Percentiles rank a stretch among this genome's conserved stretches.
Conservation (phyloP, 2,329 filamentous ascomycete species). For the Sordariomycetes sp. region DNA sequence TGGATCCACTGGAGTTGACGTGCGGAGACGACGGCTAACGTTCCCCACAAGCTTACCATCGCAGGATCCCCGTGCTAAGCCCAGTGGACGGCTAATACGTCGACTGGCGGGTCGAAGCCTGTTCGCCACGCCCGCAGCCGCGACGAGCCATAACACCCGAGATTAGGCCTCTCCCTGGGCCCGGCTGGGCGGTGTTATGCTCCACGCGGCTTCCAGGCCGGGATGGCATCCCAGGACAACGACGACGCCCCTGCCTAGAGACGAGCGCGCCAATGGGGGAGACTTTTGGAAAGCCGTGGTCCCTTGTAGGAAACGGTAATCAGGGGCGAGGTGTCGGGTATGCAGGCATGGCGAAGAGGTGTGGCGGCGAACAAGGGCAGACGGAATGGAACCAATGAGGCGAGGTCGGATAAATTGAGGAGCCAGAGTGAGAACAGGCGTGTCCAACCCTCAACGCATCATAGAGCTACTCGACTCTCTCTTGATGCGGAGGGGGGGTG, state of each 20-base stretch:
- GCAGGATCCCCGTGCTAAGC: background rate
- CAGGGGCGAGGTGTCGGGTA: background rate
- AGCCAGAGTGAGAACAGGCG: background rate
- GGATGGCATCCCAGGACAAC: background rate
- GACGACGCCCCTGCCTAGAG: background rate
- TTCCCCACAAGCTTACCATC: background rate
- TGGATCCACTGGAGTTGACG: background rate
- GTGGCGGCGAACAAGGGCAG: background rate
- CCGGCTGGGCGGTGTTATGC: background rate
- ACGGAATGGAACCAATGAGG: background rate
- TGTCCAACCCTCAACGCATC: background rate
- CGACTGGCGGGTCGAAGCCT: background rate
- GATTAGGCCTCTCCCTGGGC: background rate
- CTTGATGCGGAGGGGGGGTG: background rate
- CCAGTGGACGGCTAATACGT: background rate
- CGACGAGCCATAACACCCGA: background rate
- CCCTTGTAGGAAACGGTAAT: background rate
- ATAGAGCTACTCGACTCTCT: too few relatives aligned
- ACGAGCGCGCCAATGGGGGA: background rate
- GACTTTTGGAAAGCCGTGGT: background rate
- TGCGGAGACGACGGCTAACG: background rate
- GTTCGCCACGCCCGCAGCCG: background rate
- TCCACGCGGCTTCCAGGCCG: background rate
- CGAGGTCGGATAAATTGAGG: background rate
- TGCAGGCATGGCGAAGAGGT: background rate